Evolutionary conservation across 805 yeast genomes (phyloP).

Genomic region (Ogataea haglerorum): DNA sequence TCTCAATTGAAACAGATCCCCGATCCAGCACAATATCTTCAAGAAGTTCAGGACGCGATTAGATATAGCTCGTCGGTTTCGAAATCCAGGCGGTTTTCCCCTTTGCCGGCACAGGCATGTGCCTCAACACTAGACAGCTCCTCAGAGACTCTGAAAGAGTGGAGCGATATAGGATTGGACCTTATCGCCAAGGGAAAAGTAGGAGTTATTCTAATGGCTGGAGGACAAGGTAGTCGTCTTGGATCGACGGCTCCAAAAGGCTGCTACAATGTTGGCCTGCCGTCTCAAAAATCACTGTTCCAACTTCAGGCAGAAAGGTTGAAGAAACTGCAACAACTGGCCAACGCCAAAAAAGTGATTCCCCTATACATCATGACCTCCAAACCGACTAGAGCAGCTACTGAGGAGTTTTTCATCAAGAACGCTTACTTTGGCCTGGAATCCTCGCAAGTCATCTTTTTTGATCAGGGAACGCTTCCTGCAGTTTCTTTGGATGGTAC

Average conservation of each 20-base stretch:
- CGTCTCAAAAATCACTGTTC: conserved; percentile 79
- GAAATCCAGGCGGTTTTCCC: conserved; percentile 32
- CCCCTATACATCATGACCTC: conserved; percentile 97
- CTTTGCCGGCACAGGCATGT: conserved; percentile 56
- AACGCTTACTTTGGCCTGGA: conserved; percentile 71
- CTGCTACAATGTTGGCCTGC: conserved; percentile 82
- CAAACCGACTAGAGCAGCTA: conserved; percentile 72
- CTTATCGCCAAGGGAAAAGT: conserved; percentile 72
- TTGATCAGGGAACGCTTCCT: conserved; percentile 94
- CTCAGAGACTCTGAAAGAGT: conserved; percentile 27
- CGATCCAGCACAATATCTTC: conserved; percentile 40
- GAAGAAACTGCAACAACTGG: conserved; percentile 55
- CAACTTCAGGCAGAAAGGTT: conserved; percentile 92
- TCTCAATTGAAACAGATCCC: conserved; percentile 40
- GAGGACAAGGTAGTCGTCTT: conserved; percentile 96
- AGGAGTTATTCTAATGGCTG: conserved; percentile 91
- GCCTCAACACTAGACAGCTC: conserved; percentile 41
- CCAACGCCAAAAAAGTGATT: conserved; percentile 38
- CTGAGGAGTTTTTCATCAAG: conserved; percentile 64
- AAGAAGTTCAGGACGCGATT: conserved; percentile 46
- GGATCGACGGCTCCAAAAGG: conserved; percentile 94
- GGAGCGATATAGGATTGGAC: conserved; percentile 51
- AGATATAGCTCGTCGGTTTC: conserved; percentile 29
- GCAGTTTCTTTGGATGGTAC: conserved; percentile 72
- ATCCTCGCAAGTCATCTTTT: conserved; percentile 61